Percentiles rank a stretch among this genome's conserved stretches.
Evolutionary conservation across 2,329 filamentous ascomycete species (phyloP).

Genomic region (Fusarium verrucosum): DNA sequence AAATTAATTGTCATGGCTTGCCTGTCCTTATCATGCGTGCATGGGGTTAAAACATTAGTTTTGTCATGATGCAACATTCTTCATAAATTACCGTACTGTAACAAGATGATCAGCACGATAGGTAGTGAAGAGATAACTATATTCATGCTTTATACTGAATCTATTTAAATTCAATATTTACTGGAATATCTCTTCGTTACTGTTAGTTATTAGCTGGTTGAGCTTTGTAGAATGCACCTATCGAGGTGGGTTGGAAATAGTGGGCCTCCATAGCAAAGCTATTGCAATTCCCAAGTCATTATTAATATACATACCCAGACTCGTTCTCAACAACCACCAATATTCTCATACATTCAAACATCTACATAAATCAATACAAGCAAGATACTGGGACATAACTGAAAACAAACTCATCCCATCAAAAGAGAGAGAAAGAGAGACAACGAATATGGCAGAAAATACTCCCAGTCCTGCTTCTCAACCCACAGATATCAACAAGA

Average conservation of each 20-base stretch:
- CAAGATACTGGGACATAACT: too few species aligned
- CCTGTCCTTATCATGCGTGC: neutral
- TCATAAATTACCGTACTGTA: neutral
- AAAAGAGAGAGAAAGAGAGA: too few species aligned
- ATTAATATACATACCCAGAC: neutral
- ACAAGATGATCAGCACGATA: too few species aligned
- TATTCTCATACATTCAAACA: neutral
- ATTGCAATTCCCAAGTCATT: neutral
- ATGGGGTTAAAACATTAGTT: slow-evolving; percentile 15
- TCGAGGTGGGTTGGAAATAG: slow-evolving; percentile 27
- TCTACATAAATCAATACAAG: too few species aligned
- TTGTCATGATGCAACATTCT: neutral
- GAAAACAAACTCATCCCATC: too few species aligned
- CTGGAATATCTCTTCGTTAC: neutral
- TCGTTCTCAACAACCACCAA: neutral
- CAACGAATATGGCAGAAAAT: slow-evolving; percentile 7
- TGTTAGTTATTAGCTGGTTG: neutral
- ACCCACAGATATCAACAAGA: slow-evolving; percentile 53
- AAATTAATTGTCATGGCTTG: slow-evolving; percentile 1
- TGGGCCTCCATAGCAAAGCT: slow-evolving; percentile 21
- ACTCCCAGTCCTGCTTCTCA: slow-evolving; percentile 13
- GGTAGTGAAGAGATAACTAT: too few species aligned
- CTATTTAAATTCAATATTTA: neutral
- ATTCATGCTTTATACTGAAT: neutral
- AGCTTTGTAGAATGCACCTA: slow-evolving; percentile 30